These are phyloP conservation scores for Pleurotus salmoneostramineus DNA, from an alignment of 768 basidiomycete genomes.

Conservation along the genomic window DNA sequence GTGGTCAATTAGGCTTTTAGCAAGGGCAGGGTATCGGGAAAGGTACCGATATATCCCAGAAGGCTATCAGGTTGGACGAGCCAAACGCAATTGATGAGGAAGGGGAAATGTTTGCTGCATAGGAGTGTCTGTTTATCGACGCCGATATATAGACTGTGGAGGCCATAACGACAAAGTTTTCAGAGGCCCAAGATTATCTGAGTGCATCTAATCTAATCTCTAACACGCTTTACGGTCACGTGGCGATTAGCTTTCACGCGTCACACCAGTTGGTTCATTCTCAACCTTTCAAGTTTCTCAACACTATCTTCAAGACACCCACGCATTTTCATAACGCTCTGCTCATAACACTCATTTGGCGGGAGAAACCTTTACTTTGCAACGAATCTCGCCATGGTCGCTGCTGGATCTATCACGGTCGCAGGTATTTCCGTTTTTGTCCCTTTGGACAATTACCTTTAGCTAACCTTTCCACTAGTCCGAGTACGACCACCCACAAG, in stretches of 20 bases:
- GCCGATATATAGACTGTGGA: slow-evolving; percentile 40
- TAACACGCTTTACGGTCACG: slow-evolving; percentile 21
- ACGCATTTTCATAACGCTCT: neutral
- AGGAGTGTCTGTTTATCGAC: slow-evolving; percentile 42
- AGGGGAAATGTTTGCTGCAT: slow-evolving; percentile 43
- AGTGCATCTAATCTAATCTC: slow-evolving; percentile 1
- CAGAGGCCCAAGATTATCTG: neutral
- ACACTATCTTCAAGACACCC: slow-evolving; percentile 21
- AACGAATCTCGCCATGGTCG: slow-evolving; percentile 50
- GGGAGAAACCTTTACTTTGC: neutral
- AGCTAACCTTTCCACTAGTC: slow-evolving; percentile 42
- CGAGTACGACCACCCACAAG: slow-evolving; percentile 86
- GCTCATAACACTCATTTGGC: neutral
- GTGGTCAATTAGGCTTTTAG: slow-evolving; percentile 7
- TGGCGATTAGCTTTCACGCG: slow-evolving; percentile 21
- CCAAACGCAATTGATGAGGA: slow-evolving; percentile 43
- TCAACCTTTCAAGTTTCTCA: slow-evolving; percentile 15
- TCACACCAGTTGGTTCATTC: slow-evolving; percentile 15
- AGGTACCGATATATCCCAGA: slow-evolving; percentile 42
- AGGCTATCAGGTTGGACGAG: slow-evolving; percentile 38
- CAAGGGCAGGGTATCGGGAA: neutral
- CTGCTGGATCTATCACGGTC: slow-evolving; percentile 85
- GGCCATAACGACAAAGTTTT: slow-evolving; percentile 16
- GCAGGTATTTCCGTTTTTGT: slow-evolving; percentile 49
- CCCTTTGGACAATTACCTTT: slow-evolving; percentile 13